A percentile compares a stretch with the other conserved stretches of the same genome.
These are phyloP conservation scores for Plantago coronopus DNA, from an alignment of 305 asterid species.

Conservation along the genomic window DNA sequence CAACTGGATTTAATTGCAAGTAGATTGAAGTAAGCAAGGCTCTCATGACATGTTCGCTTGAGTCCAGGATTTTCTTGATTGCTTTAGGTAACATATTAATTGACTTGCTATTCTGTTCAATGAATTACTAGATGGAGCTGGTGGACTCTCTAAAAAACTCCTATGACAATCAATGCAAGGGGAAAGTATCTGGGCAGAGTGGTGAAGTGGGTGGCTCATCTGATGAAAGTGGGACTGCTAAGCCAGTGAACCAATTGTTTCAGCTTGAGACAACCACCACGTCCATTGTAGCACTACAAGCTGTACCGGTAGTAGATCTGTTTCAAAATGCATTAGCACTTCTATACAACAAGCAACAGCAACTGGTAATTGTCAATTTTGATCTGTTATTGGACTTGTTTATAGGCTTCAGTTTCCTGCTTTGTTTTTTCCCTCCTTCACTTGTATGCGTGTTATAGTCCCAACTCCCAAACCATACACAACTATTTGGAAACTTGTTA, in stretches of 20 bases:
- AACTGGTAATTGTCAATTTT: conserved; percentile 27
- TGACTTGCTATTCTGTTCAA: conserved; percentile 9
- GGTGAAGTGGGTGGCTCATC: conserved; percentile 7
- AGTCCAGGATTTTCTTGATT: not conserved
- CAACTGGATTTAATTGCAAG: not conserved
- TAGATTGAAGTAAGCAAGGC: not conserved
- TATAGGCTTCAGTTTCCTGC: not conserved
- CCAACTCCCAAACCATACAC: not conserved
- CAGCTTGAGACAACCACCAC: conserved; percentile 3
- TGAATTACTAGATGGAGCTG: conserved; percentile 24
- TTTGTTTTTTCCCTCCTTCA: not conserved
- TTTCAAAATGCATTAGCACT: conserved; percentile 32
- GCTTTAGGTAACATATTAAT: not conserved
- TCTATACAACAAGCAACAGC: conserved; percentile 25
- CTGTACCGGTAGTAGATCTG: conserved; percentile 16
- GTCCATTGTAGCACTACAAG: conserved; percentile 16
- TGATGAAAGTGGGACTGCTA: conserved; percentile 23
- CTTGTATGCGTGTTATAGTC: not conserved
- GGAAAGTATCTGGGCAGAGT: conserved; percentile 17
- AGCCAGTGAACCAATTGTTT: not conserved
- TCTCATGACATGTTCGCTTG: not conserved
- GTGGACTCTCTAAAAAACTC: conserved; percentile 16
- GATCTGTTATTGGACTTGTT: not conserved
- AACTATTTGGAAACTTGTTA: too few relatives aligned
- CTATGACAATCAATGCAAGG: not conserved